phyloP scores from a whole-genome alignment of 1,139 yeast genomes.

The Geotrichum histeridarum region DNA sequence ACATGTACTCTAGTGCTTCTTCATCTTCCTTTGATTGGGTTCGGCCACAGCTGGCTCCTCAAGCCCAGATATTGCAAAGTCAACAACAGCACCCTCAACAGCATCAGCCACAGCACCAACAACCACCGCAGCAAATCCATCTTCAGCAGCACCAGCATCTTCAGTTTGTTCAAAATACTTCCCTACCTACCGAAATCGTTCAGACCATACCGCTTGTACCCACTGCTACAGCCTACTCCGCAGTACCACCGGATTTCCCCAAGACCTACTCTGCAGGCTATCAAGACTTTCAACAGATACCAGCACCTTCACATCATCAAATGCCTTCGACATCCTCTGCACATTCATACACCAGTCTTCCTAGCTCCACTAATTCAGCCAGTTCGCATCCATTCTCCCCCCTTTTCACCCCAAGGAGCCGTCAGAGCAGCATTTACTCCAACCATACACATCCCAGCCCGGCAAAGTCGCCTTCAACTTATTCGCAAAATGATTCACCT shows the following conservation, averaged over 20 bases:
- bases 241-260: neutral
- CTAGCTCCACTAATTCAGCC: constrained; percentile 7
- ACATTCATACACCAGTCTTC: neutral
- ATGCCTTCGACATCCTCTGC: constrained; percentile 4
- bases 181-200: neutral
- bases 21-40: constrained; percentile 10
- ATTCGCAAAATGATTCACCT: neutral
- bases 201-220: neutral
- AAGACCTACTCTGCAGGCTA: neutral
- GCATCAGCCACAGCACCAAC: constrained; percentile 13
- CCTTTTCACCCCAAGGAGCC: constrained; percentile 8
- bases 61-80: neutral
- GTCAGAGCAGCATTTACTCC: constrained; percentile 14
- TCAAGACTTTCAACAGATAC: neutral
- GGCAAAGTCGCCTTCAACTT: neutral
- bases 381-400: constrained; percentile 14
- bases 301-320: neutral
- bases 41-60: constrained; percentile 7
- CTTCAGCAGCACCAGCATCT: constrained; percentile 12
- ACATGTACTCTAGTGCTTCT: constrained; percentile 10
- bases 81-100: constrained; percentile 4
- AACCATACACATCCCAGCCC: neutral
- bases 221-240: neutral
- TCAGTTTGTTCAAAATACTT: neutral
- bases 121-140: constrained; percentile 1